Evolutionary conservation across 345 rosid species (phyloP), one percentile per base, ranked within the genome.

Genomic region (Angophora floribunda): DNA sequence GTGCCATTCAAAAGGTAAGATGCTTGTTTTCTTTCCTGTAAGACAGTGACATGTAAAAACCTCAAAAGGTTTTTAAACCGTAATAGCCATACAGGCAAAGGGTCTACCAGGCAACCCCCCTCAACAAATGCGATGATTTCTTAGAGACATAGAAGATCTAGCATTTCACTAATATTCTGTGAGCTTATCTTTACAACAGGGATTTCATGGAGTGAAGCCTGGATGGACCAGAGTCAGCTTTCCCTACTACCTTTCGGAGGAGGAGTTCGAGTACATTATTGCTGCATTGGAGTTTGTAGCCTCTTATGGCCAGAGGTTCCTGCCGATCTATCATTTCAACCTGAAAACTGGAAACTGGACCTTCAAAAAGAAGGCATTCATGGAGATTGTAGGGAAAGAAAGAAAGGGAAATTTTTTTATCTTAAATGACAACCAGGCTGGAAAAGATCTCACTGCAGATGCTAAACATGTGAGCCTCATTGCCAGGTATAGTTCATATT

Each of bases 221-320:
- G 96, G 96, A 32, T 93, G 96, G 95, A 91, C 96, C 51, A 91
- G 96, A 87, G 75, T 95, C 51, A 94, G 96, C 92, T 94, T 95
- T 87, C 95, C 96, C 4, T 95, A 93, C 93, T 94, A 95, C 91
- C 93, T 93, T 93, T 90, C 94, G 3, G 86, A 79, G 3, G 86
- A 79, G 3, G 94, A 93, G 65, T 93, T 93, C 36, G 94, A 93
- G 87, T 95, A 91, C 90, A 91, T 93, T 52, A 88, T 94, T 1
- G 90, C 93, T 1, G 93, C 95, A 8, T 6, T 93, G 22, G 95
- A 93, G 87, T 95, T 94, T 59, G 51, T 89, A 17, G 93, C 95
- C 10, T 44, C 85, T 41, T 92, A 89, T 16, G 96, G 95, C 22
- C 95, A 94, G 85, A 47, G 93, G 50, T 94, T 95, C 91, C 94